These are phyloP conservation scores for Fusarium sp. DNA, from an alignment of 2,329 filamentous ascomycete genomes.

Conservation along the genomic window DNA sequence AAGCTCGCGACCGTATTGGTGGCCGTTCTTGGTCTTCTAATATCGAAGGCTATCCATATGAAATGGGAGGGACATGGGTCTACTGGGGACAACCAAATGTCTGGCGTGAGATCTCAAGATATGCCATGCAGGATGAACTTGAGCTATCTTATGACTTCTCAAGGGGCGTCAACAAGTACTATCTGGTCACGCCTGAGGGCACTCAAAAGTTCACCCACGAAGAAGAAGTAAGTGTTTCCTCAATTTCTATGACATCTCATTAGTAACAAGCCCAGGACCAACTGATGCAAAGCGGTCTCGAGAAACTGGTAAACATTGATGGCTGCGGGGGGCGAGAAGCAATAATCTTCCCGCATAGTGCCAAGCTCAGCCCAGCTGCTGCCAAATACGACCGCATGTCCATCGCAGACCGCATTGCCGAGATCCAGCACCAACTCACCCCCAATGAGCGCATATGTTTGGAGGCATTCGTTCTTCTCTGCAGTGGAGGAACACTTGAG, in stretches of 20 bases:
- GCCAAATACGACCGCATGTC: constrained; percentile 58
- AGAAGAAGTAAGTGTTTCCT: constrained; percentile 52
- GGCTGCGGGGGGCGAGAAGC: constrained; percentile 53
- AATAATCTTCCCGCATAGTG: constrained; percentile 60
- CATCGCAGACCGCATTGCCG: constrained; percentile 58
- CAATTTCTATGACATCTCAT: accelerated
- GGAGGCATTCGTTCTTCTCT: constrained; percentile 60
- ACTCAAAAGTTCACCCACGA: constrained; percentile 58
- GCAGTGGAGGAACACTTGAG: constrained; percentile 59
- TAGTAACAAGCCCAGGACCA: constrained; percentile 32
- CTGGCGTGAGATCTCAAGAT: constrained; percentile 63
- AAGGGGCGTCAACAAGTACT: constrained; percentile 59
- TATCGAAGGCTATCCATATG: constrained; percentile 60
- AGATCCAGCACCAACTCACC: constrained; percentile 57
- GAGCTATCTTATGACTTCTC: constrained; percentile 59
- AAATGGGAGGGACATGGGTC: constrained; percentile 67
- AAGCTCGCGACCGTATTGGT: constrained; percentile 64
- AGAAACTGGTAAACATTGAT: constrained; percentile 64
- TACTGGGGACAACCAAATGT: constrained; percentile 61
- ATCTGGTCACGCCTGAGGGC: constrained; percentile 52
- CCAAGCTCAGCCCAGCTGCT: constrained; percentile 52
- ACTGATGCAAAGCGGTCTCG: constrained; percentile 53
- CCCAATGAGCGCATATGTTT: constrained; percentile 58
- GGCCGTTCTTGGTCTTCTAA: constrained; percentile 63
- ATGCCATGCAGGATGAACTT: constrained; percentile 59